Evolutionary conservation across 768 basidiomycete genomes (phyloP).

Genomic region (Lactarius indigo): DNA sequence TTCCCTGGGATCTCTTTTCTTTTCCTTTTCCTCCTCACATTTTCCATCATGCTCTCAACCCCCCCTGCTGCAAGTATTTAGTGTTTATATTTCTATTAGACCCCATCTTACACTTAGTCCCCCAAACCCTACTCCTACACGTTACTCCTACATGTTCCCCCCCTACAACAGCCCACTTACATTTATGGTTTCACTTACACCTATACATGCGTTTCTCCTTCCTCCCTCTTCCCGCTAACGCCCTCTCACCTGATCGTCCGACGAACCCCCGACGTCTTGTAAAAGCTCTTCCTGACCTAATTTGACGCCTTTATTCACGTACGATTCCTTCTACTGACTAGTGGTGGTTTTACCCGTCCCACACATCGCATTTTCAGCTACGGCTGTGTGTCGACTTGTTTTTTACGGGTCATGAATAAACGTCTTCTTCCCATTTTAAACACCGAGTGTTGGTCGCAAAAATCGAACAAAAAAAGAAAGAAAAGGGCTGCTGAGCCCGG

Average conservation of each 20-base stretch:
- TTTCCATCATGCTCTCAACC: not conserved
- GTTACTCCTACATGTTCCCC: not conserved
- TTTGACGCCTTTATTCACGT: not conserved
- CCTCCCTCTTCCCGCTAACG: not conserved
- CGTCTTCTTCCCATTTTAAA: no score
- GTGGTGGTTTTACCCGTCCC: not conserved
- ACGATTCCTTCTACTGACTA: not conserved
- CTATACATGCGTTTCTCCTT: not conserved
- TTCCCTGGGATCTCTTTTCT: not conserved
- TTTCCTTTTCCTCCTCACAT: no score
- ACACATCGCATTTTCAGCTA: not conserved
- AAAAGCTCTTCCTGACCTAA: not conserved
- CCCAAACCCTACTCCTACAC: not conserved
- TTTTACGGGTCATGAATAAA: not conserved
- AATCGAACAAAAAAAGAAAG: no score
- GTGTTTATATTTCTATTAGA: slow-evolving; percentile 12
- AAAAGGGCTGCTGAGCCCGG: not conserved
- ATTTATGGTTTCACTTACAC: not conserved
- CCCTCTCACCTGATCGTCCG: not conserved
- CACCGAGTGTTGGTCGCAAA: no score
- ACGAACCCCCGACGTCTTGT: not conserved
- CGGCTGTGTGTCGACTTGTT: not conserved
- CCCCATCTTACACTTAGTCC: not conserved
- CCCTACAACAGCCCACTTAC: not conserved
- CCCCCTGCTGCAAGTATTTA: slow-evolving; percentile 12